A percentile compares a stretch with the other conserved stretches of the same genome.
Conservation (phyloP, 768 basidiomycete species). For the Suillus americanus region DNA sequence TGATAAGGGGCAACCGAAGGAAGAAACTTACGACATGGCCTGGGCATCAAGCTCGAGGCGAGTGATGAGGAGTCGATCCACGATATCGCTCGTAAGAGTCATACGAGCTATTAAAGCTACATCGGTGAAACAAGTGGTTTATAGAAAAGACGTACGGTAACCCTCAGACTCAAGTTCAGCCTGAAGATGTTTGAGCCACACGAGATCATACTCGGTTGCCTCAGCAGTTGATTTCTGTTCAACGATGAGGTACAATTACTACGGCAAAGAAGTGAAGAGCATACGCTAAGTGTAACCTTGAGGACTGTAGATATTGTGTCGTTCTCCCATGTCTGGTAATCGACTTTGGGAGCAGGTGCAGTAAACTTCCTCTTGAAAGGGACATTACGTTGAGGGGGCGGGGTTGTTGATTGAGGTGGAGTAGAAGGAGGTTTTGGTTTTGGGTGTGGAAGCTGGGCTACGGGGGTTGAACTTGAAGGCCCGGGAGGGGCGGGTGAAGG, state of each 20-base stretch:
- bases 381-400: conserved; percentile 33
- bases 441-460: conserved; percentile 36
- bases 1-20: neutral
- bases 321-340: conserved; percentile 70
- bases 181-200: conserved; percentile 81
- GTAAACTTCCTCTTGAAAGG: conserved; percentile 51
- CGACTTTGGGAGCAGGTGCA: conserved; percentile 41
- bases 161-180: conserved; percentile 67
- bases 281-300: conserved; percentile 77
- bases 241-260: conserved; percentile 10
- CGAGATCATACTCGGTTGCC: conserved; percentile 60
- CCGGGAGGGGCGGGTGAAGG: conserved; percentile 27
- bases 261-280: conserved; percentile 23
- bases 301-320: conserved; percentile 67
- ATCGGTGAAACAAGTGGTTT: neutral
- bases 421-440: conserved; percentile 26
- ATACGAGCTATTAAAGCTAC: conserved; percentile 29
- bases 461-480: conserved; percentile 20
- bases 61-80: conserved; percentile 80
- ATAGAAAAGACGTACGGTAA: conserved; percentile 33
- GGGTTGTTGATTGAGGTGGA: conserved; percentile 28
- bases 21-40: conserved; percentile 58
- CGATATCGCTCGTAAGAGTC: conserved; percentile 55
- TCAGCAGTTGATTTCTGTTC: conserved; percentile 58
- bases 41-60: conserved; percentile 79